phyloP scores from a whole-genome alignment of 1,284 basidiomycete genomes.

The Puccinia hordei region DNA sequence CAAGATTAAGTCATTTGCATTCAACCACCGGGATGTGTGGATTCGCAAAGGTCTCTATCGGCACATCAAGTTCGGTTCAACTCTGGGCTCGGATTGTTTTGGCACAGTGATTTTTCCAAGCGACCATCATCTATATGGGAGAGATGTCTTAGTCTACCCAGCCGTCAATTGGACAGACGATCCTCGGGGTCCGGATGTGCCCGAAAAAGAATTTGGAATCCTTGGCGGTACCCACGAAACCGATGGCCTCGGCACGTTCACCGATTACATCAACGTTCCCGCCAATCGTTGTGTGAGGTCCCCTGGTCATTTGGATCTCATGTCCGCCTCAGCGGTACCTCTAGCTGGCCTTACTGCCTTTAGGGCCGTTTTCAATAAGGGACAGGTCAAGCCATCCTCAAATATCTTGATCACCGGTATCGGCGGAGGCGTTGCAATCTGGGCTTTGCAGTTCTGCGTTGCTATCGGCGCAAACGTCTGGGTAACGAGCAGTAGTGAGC shows the following conservation, averaged over 20 bases:
- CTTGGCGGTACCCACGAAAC: constrained; percentile 28
- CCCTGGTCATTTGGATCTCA: background rate
- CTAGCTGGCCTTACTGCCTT: constrained; percentile 44
- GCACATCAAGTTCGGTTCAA: background rate
- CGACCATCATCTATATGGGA: background rate
- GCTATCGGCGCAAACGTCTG: constrained; percentile 42
- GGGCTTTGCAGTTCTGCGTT: constrained; percentile 36
- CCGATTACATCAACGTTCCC: constrained; percentile 26
- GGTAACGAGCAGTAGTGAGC: constrained; percentile 36
- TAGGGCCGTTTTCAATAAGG: constrained; percentile 29
- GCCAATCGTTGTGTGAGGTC: constrained; percentile 15
- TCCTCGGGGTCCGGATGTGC: constrained; percentile 31
- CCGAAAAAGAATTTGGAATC: constrained; percentile 38
- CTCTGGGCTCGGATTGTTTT: constrained; percentile 40
- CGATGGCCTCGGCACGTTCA: constrained; percentile 23
- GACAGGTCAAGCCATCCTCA: background rate
- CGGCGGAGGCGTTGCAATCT: constrained; percentile 42
- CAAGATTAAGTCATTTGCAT: constrained; percentile 20
- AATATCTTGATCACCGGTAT: constrained; percentile 40
- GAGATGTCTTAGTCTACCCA: constrained; percentile 36
- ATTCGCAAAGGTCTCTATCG: constrained; percentile 33
- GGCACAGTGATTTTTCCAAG: constrained; percentile 13
- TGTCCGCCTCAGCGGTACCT: constrained; percentile 15
- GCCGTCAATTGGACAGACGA: constrained; percentile 40
- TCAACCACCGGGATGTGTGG: constrained; percentile 47